Evolutionary conservation across 2,329 filamentous ascomycete species (phyloP).

Genomic region (Lasiodiplodia citricola): DNA sequence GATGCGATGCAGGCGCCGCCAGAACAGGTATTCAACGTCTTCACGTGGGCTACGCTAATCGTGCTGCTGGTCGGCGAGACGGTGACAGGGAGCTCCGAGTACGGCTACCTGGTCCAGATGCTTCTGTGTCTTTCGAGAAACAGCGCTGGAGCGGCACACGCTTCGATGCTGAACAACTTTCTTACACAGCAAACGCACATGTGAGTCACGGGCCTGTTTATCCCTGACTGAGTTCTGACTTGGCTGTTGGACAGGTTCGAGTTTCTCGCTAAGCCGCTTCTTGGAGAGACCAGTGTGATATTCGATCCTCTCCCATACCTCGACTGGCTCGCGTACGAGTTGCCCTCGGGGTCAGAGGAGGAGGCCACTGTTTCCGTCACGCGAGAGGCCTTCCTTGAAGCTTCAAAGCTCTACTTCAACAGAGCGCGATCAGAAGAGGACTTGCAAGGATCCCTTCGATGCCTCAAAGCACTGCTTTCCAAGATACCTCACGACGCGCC

Average conservation of each 20-base stretch:
- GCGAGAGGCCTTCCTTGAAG: conserved; percentile 18
- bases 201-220: neutral
- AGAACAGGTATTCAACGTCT: conserved; percentile 43
- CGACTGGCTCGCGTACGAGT: conserved; percentile 28
- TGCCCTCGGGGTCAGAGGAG: conserved; percentile 11
- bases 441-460: neutral
- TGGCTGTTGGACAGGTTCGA: conserved; percentile 29
- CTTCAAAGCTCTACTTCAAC: conserved; percentile 21
- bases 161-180: conserved; percentile 6
- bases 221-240: neutral
- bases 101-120: conserved; percentile 45
- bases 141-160: neutral
- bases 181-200: conserved; percentile 27
- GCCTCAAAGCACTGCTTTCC: conserved; percentile 23
- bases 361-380: conserved; percentile 27
- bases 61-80: conserved; percentile 50
- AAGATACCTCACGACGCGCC: conserved; percentile 27
- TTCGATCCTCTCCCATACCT: conserved; percentile 28
- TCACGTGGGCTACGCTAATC: conserved; percentile 46
- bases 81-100: conserved; percentile 49
- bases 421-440: neutral
- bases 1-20: conserved; percentile 39
- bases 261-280: conserved; percentile 31
- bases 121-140: conserved; percentile 37
- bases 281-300: conserved; percentile 29